Evolutionary conservation across 805 yeast genomes (phyloP), one percentile per base, ranked within the genome.

Genomic region (Metschnikowia anglica): DNA sequence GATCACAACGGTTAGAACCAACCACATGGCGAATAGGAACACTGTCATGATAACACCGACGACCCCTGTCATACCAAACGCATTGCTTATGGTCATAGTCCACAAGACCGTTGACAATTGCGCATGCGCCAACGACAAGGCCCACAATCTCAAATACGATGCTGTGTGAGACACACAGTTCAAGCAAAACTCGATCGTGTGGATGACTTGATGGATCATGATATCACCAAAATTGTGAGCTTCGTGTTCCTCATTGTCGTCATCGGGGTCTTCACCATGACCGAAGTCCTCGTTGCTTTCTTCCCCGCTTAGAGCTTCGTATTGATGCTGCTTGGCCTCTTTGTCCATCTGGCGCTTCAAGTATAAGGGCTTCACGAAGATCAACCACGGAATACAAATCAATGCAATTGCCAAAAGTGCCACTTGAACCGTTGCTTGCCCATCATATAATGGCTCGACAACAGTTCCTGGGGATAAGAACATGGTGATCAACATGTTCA

Each of bases 151-250:
- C 54, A 91, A 74, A 60, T 91, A 91, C 0, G 98, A 91, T 1
- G 99, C 99, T 2, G 99, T 91, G 65, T 91, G 99, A n/a, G 97
- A 88, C 24, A 91, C 96, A 73, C 97, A 87, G 67, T 93, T 93
- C 60, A 91, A 76, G 61, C 99, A 91, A 69, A 93, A 91, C 73
- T 91, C 99, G 61, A 91, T 91, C 9, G 99, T 93, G 65, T 93
- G 97, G 55, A 91, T 91, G 18, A 91, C 96, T 68, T 91, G 99
- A 65, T 91, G 97, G 55, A 91, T 91, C 83, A 91, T 85, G 25
- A 93, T 80, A 58, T 91, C 99, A 35, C 97, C 97, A 61, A 91
- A 87, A 48, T 83, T 77, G 56, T 82, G 83, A 28, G 72, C 79
- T 50, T 74, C 75, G 34, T 70, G 80, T 40, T 70, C 79, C 43